Evolutionary conservation across 305 asterid genomes (phyloP).

Genomic region (Fraxinus latifolia): DNA sequence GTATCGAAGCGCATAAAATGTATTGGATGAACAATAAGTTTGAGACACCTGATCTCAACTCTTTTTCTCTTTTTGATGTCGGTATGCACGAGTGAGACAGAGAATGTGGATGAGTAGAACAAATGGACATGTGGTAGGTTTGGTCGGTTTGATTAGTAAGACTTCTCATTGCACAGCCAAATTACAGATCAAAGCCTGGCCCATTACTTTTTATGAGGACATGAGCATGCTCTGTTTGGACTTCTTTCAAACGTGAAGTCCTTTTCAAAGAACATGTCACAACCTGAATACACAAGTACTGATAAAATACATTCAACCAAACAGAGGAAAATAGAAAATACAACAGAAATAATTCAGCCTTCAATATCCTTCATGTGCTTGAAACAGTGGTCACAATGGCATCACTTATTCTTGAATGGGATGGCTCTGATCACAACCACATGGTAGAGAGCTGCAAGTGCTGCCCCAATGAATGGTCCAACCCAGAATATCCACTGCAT

Average conservation of each 20-base stretch:
- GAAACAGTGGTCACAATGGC: not conserved
- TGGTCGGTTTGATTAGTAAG: not conserved
- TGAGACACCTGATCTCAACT: not conserved
- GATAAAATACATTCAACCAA: slow-evolving; percentile 6
- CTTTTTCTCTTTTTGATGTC: not conserved
- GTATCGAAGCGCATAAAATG: not conserved
- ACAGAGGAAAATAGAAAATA: slow-evolving; percentile 9
- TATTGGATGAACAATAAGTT: not conserved
- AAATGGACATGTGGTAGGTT: not conserved
- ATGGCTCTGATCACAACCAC: slow-evolving; percentile 44
- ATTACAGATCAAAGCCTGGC: slow-evolving; percentile 7
- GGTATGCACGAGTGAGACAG: not conserved
- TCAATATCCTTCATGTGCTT: not conserved
- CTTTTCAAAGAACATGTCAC: not conserved
- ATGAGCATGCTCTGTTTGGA: not conserved
- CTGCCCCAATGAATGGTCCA: slow-evolving; percentile 49
- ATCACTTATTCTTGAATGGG: slow-evolving; percentile 35
- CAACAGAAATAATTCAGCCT: not conserved
- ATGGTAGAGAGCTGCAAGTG: slow-evolving; percentile 46
- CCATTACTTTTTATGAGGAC: not conserved
- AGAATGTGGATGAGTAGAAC: not conserved
- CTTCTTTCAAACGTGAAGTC: not conserved
- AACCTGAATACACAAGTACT: not conserved
- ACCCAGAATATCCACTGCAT: slow-evolving; percentile 54
- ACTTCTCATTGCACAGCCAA: slow-evolving; percentile 7